These are phyloP conservation scores for Fagopyrum homotropicum DNA, from an alignment of 148 eudicot genomes.

Conservation along the genomic window DNA sequence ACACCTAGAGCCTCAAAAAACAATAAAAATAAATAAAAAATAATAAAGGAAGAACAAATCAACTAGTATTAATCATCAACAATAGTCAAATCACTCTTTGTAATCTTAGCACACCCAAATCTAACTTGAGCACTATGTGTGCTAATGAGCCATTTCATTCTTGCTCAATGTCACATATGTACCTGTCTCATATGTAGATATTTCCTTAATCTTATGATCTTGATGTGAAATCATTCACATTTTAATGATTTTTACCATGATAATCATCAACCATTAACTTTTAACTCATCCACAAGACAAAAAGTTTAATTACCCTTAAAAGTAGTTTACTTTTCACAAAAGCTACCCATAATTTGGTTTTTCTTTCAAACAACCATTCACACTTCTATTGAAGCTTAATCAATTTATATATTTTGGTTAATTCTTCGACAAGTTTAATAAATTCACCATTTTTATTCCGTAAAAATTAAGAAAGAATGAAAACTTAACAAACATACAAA, in stretches of 20 bases:
- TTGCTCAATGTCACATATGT: not conserved
- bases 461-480: too few relatives aligned
- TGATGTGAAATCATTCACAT: conserved; percentile 5
- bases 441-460: too few relatives aligned
- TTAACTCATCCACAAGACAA: conserved; percentile 1
- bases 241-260: conserved; percentile 4
- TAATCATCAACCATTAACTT: conserved; percentile 6
- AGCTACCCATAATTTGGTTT: too few relatives aligned
- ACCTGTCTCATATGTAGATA: not conserved
- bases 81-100: conserved; percentile 1
- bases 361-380: too few relatives aligned
- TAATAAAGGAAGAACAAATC: not conserved
- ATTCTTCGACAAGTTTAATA: too few relatives aligned
- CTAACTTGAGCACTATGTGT: not conserved
- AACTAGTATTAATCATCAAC: not conserved
- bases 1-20: not conserved
- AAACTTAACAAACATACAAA: too few relatives aligned
- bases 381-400: too few relatives aligned
- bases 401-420: too few relatives aligned
- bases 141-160: not conserved
- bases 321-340: too few relatives aligned
- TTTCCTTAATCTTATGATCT: not conserved
- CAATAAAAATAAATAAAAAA: not conserved
- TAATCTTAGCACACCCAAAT: not conserved
- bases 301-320: not conserved